A percentile compares a stretch with the other conserved stretches of the same genome.
Evolutionary conservation across 441 rosid genomes (phyloP).

Genomic region (Populus tomentosa): DNA sequence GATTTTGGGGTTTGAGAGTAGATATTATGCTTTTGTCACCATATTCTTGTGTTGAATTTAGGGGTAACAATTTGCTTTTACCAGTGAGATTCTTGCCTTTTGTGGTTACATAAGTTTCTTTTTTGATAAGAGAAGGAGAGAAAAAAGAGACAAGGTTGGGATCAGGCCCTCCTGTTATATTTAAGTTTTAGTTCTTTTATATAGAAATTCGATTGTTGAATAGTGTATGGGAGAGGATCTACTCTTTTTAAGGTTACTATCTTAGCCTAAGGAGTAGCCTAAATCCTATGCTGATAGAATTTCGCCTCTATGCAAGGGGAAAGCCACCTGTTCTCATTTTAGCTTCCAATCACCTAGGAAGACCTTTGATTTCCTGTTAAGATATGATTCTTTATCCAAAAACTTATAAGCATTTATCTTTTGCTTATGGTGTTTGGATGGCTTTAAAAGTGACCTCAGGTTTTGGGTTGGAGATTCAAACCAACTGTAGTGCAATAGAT

Average conservation of each 20-base stretch:
- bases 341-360: background rate
- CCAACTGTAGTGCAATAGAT: no score
- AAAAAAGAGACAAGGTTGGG: background rate
- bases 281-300: background rate
- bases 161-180: background rate
- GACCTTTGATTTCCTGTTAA: background rate
- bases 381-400: no score
- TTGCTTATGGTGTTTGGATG: no score
- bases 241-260: no score
- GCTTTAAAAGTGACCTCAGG: no score
- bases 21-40: background rate
- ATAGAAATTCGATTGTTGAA: background rate
- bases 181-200: background rate
- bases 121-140: background rate
- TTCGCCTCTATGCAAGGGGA: background rate
- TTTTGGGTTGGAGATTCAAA: no score
- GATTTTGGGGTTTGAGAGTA: background rate
- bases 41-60: background rate
- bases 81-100: background rate
- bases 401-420: no score
- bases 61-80: background rate
- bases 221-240: background rate
- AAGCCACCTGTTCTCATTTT: background rate
- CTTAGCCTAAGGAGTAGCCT: no score
- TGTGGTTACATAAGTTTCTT: background rate